Percentiles rank a stretch among this genome's conserved stretches.
These are phyloP conservation scores for Microbotryomycetes sp. DNA, from an alignment of 1,284 basidiomycete genomes.

Conservation along the genomic window DNA sequence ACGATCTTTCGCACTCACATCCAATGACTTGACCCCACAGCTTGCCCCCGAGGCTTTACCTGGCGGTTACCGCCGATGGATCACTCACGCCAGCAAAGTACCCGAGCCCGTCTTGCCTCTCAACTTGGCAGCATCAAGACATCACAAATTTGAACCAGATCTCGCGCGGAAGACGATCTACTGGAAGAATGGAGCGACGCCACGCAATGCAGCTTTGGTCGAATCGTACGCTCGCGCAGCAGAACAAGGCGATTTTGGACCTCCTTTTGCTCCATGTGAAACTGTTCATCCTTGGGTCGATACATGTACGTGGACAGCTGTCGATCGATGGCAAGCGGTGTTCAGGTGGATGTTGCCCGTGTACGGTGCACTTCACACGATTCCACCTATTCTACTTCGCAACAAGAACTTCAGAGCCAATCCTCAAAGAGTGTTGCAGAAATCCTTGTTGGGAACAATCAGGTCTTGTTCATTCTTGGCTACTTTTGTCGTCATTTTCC, in stretches of 20 bases:
- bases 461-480: constrained; percentile 86
- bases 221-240: constrained; percentile 20
- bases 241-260: constrained; percentile 40
- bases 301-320: constrained; percentile 53
- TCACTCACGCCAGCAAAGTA: constrained; percentile 59
- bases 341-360: constrained; percentile 71
- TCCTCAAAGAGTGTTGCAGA: constrained; percentile 46
- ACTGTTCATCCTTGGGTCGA: constrained; percentile 75
- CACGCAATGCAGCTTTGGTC: constrained; percentile 26
- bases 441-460: constrained; percentile 64
- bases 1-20: neutral
- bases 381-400: constrained; percentile 51
- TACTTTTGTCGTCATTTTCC: constrained; percentile 76
- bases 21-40: neutral
- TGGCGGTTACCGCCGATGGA: constrained; percentile 65
- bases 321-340: constrained; percentile 71
- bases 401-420: constrained; percentile 49
- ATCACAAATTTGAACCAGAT: constrained; percentile 53
- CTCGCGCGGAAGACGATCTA: constrained; percentile 55
- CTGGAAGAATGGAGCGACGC: constrained; percentile 47
- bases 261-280: constrained; percentile 55
- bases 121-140: constrained; percentile 47
- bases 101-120: constrained; percentile 56
- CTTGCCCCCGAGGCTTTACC: constrained; percentile 71
- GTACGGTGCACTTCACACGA: constrained; percentile 84